Conservation (phyloP, 2,329 filamentous ascomycete species). For the Cordyceps militaris region DNA sequence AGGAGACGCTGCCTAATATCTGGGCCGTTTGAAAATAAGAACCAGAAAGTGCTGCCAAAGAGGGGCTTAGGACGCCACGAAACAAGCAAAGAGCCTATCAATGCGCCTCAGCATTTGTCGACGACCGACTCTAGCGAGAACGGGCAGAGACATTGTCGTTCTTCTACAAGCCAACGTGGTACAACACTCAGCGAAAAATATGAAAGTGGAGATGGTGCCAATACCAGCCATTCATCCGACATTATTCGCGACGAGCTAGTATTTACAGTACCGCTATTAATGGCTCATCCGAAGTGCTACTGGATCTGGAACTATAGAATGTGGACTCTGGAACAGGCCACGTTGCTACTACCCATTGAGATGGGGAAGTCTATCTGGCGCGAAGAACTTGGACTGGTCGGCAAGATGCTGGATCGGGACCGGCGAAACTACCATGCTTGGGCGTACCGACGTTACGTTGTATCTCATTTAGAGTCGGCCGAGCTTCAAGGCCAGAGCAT, state of each 20-base stretch:
- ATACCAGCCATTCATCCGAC: constrained; percentile 22
- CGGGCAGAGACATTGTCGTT: constrained; percentile 33
- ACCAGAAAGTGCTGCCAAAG: constrained; percentile 45
- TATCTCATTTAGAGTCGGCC: constrained; percentile 63
- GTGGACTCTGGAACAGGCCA: constrained; percentile 74
- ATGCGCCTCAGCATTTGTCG: constrained; percentile 54
- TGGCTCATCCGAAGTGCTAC: constrained; percentile 91
- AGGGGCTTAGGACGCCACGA: constrained; percentile 48
- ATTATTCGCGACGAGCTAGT: constrained; percentile 66
- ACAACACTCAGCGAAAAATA: neutral
- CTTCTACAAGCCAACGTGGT: constrained; percentile 21
- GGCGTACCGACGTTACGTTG: constrained; percentile 78
- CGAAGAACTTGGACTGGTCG: constrained; percentile 72
- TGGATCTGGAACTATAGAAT: constrained; percentile 98
- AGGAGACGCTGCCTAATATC: constrained; percentile 64
- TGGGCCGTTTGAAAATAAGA: constrained; percentile 49
- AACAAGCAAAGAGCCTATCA: constrained; percentile 50
- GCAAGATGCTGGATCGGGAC: constrained; percentile 83
- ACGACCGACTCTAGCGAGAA: constrained; percentile 46
- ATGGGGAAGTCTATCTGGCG: constrained; percentile 66
- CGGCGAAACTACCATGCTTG: constrained; percentile 94
- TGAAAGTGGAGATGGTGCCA: constrained; percentile 28
- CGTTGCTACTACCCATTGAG: constrained; percentile 49
- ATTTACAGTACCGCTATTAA: constrained; percentile 78
- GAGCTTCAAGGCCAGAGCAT: constrained; percentile 51